Evolutionary conservation across 2,329 filamentous ascomycete genomes (phyloP).

Genomic region (Calonectria hawksworthii): DNA sequence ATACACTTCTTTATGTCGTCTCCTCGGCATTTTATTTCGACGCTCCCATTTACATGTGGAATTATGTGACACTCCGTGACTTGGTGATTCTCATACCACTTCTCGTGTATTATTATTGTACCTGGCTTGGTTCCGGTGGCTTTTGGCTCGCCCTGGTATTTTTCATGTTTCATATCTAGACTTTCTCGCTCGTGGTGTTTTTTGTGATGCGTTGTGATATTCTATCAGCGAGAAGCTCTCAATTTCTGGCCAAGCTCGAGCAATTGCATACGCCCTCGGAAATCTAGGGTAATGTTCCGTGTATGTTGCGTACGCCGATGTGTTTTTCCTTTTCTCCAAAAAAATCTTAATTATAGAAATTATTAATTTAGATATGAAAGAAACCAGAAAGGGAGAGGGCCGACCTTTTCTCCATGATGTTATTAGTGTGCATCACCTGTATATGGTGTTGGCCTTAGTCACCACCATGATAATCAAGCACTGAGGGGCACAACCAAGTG

Average conservation of each 20-base stretch:
- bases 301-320: too few relatives aligned
- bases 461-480: too few relatives aligned
- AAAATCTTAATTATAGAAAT: too few relatives aligned
- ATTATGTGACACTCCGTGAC: background rate
- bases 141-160: background rate
- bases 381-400: too few relatives aligned
- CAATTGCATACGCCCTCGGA: background rate
- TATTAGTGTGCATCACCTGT: too few relatives aligned
- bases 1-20: background rate
- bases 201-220: background rate
- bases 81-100: background rate
- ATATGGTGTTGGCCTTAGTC: too few relatives aligned
- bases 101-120: background rate
- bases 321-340: background rate
- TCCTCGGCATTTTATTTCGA: background rate
- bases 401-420: too few relatives aligned
- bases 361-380: too few relatives aligned
- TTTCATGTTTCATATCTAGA: background rate
- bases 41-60: background rate
- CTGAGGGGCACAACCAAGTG: too few relatives aligned
- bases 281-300: too few relatives aligned
- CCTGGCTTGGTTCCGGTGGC: background rate
- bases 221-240: background rate
- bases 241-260: background rate
- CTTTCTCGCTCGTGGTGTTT: background rate